A percentile compares a stretch with the other conserved stretches of the same genome.
These are phyloP conservation scores for Sporobolomyces phaffii DNA, from an alignment of 768 basidiomycete species.

Conservation along the genomic window DNA sequence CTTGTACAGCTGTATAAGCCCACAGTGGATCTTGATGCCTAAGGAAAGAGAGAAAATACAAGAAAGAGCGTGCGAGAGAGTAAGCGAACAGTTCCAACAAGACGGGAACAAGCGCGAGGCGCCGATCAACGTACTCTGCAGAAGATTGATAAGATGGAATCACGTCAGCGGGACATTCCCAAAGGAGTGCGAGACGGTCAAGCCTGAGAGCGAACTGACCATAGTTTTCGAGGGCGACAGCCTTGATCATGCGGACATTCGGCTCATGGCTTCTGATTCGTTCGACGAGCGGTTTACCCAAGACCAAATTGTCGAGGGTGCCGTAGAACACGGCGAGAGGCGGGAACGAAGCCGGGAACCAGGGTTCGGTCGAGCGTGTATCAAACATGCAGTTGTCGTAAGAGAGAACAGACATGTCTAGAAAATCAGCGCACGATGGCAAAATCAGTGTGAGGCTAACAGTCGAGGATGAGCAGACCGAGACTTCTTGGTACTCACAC, in stretches of 20 bases:
- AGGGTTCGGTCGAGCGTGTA: constrained; percentile 19
- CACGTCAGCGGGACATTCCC: not conserved
- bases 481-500: too few species aligned
- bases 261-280: constrained; percentile 22
- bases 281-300: constrained; percentile 34
- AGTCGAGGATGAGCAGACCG: too few species aligned
- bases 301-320: constrained; percentile 30
- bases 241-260: constrained; percentile 25
- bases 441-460: not conserved
- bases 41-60: not conserved
- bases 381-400: constrained; percentile 34
- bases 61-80: too few species aligned
- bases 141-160: not conserved
- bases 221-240: constrained; percentile 29
- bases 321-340: constrained; percentile 36
- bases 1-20: constrained; percentile 22
- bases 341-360: constrained; percentile 31
- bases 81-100: too few species aligned
- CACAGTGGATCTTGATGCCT: constrained; percentile 29
- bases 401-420: constrained; percentile 6
- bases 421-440: too few species aligned
- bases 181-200: not conserved
- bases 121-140: not conserved
- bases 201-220: not conserved
- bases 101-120: too few species aligned